phyloP scores from a whole-genome alignment of 2,329 filamentous ascomycete genomes.

The Neopestalotiopsis clavispora region DNA sequence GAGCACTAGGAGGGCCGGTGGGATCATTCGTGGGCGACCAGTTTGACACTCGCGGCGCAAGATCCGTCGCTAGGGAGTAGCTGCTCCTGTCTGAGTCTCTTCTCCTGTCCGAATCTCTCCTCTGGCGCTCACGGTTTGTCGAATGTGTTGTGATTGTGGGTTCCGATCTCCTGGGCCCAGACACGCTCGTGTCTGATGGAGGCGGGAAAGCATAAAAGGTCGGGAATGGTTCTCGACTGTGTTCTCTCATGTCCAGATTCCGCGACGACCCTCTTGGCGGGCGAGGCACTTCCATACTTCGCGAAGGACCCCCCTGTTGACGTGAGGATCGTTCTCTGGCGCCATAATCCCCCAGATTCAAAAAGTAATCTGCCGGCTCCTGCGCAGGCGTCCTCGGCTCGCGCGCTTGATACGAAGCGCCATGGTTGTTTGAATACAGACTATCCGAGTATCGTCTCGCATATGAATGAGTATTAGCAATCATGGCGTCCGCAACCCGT shows the following conservation, averaged over 20 bases:
- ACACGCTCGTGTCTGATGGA: neutral
- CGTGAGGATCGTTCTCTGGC: neutral
- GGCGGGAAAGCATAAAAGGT: neutral
- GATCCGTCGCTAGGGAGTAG: neutral
- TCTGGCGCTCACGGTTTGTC: neutral
- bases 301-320: neutral
- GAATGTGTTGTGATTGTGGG: neutral
- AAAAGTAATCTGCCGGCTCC: constrained; percentile 3
- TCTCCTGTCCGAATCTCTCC: neutral
- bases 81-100: neutral
- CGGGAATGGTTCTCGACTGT: neutral
- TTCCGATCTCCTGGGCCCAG: neutral
- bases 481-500: constrained; percentile 4
- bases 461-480: neutral
- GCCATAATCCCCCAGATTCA: neutral
- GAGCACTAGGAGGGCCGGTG: neutral
- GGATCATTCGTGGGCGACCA: neutral
- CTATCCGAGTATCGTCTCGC: neutral
- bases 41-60: neutral
- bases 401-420: neutral
- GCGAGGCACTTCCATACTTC: neutral
- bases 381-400: neutral
- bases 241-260: neutral
- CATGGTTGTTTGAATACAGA: neutral
- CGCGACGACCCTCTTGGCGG: neutral